A percentile compares a stretch with the other conserved stretches of the same genome.
Conservation (phyloP, 257 asterid genomes). For the Paulownia fortunei region DNA sequence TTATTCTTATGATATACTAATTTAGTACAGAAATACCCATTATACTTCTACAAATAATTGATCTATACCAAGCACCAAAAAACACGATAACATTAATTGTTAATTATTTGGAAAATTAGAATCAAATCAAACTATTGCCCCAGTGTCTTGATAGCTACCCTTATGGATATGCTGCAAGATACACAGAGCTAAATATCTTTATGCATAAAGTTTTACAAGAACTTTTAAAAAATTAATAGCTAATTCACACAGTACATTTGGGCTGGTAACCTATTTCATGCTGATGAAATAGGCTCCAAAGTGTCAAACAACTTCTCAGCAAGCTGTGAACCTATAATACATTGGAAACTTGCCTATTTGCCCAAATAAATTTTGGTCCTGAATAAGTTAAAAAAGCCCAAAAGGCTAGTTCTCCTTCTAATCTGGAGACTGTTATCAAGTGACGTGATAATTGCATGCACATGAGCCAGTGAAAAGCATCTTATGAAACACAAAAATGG, state of each 20-base stretch:
- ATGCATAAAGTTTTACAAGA: background rate
- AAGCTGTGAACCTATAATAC: too few relatives aligned
- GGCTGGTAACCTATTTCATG: background rate
- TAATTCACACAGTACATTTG: background rate
- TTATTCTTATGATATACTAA: background rate
- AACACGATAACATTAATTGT: background rate
- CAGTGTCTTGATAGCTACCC: background rate
- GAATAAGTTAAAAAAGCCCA: too few relatives aligned
- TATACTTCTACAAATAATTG: background rate
- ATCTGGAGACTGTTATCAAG: too few relatives aligned
- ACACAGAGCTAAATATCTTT: background rate
- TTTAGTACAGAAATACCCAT: background rate
- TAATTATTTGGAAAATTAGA: background rate
- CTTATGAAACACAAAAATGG: too few relatives aligned
- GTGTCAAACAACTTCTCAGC: background rate
- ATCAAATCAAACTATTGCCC: background rate
- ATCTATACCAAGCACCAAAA: background rate
- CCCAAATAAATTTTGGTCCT: too few relatives aligned
- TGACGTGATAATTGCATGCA: background rate
- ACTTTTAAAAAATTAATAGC: conserved; percentile 1
- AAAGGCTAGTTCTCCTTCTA: too few relatives aligned
- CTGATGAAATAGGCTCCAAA: background rate
- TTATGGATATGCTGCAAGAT: background rate
- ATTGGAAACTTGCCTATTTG: too few relatives aligned
- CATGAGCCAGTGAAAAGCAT: too few relatives aligned